Evolutionary conservation across 2,329 filamentous ascomycete genomes (phyloP).

Genomic region (Alternaria gaisen): DNA sequence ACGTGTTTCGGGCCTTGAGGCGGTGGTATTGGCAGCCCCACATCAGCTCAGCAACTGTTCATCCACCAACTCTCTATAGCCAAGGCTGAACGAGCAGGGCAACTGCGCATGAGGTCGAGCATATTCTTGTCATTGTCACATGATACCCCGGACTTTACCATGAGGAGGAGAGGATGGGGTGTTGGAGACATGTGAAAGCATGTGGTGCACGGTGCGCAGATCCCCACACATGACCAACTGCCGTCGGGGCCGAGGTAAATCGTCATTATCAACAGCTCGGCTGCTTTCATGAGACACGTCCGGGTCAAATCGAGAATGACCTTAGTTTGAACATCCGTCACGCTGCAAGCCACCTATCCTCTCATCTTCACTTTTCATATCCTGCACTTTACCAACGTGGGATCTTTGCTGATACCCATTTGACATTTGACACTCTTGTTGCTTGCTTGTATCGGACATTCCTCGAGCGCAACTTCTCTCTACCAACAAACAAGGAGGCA

Average conservation of each 20-base stretch:
- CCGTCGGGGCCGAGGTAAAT: constrained; percentile 23
- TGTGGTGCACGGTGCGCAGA: constrained; percentile 11
- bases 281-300: constrained; percentile 23
- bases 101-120: background rate
- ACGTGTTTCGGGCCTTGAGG: constrained; percentile 1
- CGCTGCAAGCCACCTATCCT: constrained; percentile 11
- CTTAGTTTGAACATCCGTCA: constrained; percentile 5
- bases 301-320: constrained; percentile 14
- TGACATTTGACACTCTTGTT: constrained; percentile 5
- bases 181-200: constrained; percentile 17
- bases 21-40: constrained; percentile 1
- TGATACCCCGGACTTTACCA: constrained; percentile 8
- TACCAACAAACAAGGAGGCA: constrained; percentile 14
- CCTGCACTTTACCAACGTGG: constrained; percentile 11
- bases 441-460: constrained; percentile 12
- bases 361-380: constrained; percentile 7
- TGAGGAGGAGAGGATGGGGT: background rate
- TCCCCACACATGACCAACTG: constrained; percentile 24
- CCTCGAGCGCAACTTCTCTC: constrained; percentile 11
- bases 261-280: constrained; percentile 19
- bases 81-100: background rate
- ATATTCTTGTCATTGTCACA: background rate
- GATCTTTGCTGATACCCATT: constrained; percentile 31
- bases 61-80: background rate
- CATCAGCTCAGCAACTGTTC: background rate